phyloP scores from a whole-genome alignment of 176 grass and related monocot genomes.

The Eragrostis nindensis region DNA sequence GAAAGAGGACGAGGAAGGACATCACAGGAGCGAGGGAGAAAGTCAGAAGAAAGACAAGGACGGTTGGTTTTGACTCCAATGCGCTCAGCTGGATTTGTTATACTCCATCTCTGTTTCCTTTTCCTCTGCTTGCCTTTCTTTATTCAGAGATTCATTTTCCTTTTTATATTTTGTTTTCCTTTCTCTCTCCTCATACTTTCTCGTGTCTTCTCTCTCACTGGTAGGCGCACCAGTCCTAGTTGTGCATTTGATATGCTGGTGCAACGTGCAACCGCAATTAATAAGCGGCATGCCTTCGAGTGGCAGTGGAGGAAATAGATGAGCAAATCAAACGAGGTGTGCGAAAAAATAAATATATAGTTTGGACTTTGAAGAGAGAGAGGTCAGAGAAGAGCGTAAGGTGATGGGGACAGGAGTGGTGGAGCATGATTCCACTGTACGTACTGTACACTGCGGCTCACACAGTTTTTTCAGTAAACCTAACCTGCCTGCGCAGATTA shows the following conservation, averaged over 20 bases:
- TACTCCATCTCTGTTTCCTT: neutral
- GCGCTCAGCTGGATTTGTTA: conserved; percentile 41
- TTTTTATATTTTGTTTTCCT: neutral
- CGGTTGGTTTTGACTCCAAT: conserved; percentile 66
- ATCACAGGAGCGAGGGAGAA: conserved; percentile 21
- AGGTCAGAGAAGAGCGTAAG: neutral
- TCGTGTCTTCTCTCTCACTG: conserved; percentile 32
- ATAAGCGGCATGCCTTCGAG: conserved; percentile 11
- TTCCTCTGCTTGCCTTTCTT: neutral
- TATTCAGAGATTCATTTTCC: neutral
- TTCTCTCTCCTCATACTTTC: conserved; percentile 42
- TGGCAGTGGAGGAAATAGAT: neutral
- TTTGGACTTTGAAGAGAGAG: conserved; percentile 13
- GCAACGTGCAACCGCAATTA: conserved; percentile 32
- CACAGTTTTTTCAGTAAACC: neutral
- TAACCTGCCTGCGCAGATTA: neutral
- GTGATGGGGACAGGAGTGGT: conserved; percentile 20
- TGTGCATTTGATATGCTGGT: conserved; percentile 30
- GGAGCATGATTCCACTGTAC: neutral
- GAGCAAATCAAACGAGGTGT: conserved; percentile 2
- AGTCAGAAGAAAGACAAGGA: conserved; percentile 56
- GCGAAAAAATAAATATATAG: neutral
- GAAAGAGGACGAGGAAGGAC: conserved; percentile 39
- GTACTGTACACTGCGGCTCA: neutral
- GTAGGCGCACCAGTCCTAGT: conserved; percentile 9